Base-by-base conservation (phyloP, 192 early-diverging fungal genomes). In the Kickxella alabastrina region DNA sequence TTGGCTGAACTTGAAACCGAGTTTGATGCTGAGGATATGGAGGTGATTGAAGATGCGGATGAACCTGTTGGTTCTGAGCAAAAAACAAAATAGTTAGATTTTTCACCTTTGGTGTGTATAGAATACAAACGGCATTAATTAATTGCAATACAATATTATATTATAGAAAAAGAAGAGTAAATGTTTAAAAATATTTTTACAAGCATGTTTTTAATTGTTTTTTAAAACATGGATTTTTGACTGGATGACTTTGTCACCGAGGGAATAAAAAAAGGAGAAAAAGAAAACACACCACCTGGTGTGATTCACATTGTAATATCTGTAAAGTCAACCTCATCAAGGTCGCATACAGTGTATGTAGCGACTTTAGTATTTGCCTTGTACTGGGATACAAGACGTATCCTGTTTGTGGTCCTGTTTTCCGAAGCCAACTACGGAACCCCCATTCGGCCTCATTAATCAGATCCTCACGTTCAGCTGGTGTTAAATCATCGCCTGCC, bases 331-430 rank as follows among this genome's bases (percentile, higher is more conserved):
- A 73, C 37, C 44, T 52, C 46, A 5, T 58, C 54, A 2, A 73
- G 51, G 1, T 44, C 24, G 6, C 19, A 24, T 62, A 53, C 9
- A 73, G 62, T 2, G 27, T 23, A 15, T 65, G 58, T 19, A 73
- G 62, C 26, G 69, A 57, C 35, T 47, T 73, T 25, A 58, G 50
- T 28, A 73, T 73, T 57, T 73, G 69, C 15, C 57, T 51, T 10
- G 62, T 54, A 57, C 69, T 73, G 8, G 69, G 69, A 17, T 73
- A 73, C 57, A 73, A 46, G 23, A 65, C 62, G 42, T 54, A 73
- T 19, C 69, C 69, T 12, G 53, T 52, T 21, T 32, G 44, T 6
- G 57, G 46, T 2, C 62, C 54, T 5, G 43, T 52, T 36, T 60
- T 50, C 12, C 48, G 53, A 13, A 73, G 50, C 62, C 62, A 73